Base-by-base conservation (phyloP, 1,284 basidiomycete species). In the Chalciporus sp. region DNA sequence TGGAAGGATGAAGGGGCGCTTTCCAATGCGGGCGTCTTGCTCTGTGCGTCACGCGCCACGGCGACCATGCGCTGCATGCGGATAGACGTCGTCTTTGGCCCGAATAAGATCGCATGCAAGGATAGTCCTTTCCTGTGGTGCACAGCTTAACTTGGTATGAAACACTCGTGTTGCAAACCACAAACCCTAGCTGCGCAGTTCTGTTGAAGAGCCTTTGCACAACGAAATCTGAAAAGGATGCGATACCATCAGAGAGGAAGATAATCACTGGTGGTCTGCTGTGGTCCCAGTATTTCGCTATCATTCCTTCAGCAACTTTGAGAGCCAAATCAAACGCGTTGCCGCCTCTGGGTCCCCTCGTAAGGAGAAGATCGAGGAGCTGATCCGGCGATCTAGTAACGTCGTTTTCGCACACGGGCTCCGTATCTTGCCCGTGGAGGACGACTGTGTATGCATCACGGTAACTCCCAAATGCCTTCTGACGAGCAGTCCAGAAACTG, bases 51-150 rank as follows among this genome's bases (percentile, higher is more conserved):
- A 16, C 64, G 62, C 1, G 83, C 83, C 16, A 84, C 72, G 3
- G 75, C 62, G 2, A 77, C 65, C 83, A 85, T 85, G 9, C 72
- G 64, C 14, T 74, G 67, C 51, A 85, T 70, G 14, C 67, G 65
- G 1, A 47, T 47, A 16, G 67, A 60, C 0, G 52, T 52, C 17
- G 52, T 64, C n/a, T 65, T 63, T 1, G 75, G 68, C 2, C 83
- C 84, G 49, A 86, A 85, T 0, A 80, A 75, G 7, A 86, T 81
- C 0, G 81, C 64, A 45, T 86, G 82, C 59, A 86, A 78, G 0
- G 83, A 83, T 0, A 86, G 69, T 9, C 79, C 74, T 69, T 79
- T 81, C 23, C 84, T 85, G 44, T 4, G 49, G 7, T 7, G 16
- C 9, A 23, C 1, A 23, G 23, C 4, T 56, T 14, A 55, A 27